phyloP scores from a whole-genome alignment of 169 alveolate genomes.

The Eimeria sp. region DNA sequence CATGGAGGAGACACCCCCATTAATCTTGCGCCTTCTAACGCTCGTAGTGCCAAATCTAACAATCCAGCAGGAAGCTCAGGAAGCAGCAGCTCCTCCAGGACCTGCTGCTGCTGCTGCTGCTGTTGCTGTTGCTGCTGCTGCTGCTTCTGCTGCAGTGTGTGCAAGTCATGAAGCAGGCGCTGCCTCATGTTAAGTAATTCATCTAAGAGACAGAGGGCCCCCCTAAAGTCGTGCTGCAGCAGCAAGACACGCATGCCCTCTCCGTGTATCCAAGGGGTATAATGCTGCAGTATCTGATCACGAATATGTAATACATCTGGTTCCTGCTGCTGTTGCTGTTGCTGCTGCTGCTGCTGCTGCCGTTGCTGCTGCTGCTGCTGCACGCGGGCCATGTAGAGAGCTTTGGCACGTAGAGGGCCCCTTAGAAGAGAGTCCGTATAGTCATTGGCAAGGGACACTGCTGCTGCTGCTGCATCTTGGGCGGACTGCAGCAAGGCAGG shows the following conservation, averaged over 20 bases:
- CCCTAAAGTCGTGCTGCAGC: neutral
- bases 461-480: constrained; percentile 18
- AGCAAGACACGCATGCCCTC: constrained; percentile 5
- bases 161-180: neutral
- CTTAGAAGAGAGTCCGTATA: neutral
- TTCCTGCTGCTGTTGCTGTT: neutral
- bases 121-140: neutral
- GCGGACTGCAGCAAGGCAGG: neutral
- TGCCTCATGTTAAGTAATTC: neutral
- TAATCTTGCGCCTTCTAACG: neutral
- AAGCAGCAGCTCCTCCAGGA: neutral
- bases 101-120: constrained; percentile 31
- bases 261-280: constrained; percentile 40
- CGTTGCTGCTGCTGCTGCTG: neutral
- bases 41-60: constrained; percentile 37
- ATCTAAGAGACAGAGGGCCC: neutral
- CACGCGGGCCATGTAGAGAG: neutral
- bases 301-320: neutral
- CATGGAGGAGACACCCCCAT: constrained; percentile 4
- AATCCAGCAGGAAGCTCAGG: constrained; percentile 17
- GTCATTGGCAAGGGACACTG: neutral
- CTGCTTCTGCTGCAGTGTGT: constrained; percentile 4
- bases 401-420: constrained; percentile 34
- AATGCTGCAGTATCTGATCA: constrained; percentile 18
- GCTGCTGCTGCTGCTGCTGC: neutral